Conservation (phyloP, 192 early-diverging fungal genomes). For the Gorgonomyces haynaldii region DNA sequence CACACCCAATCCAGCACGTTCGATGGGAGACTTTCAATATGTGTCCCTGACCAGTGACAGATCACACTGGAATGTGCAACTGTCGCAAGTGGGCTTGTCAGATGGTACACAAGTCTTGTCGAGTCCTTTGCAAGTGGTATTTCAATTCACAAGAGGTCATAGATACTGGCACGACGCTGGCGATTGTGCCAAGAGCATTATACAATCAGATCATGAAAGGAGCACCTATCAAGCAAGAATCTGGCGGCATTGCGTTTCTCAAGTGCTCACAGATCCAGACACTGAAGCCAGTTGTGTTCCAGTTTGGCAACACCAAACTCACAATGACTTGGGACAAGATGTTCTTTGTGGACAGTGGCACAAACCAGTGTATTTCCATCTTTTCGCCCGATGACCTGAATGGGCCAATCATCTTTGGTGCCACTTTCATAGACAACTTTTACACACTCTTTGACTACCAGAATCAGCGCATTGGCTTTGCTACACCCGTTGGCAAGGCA, state of each 20-base stretch:
- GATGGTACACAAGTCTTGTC: no score
- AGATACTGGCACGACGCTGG: conserved; percentile 2
- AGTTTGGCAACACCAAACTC: neutral
- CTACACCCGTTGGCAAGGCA: neutral
- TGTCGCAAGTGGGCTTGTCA: neutral
- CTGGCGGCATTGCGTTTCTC: no score
- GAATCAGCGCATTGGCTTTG: neutral
- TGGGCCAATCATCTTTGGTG: conserved; percentile 2
- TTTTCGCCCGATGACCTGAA: neutral
- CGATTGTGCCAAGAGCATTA: neutral
- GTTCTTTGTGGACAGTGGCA: neutral
- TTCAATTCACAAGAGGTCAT: no score
- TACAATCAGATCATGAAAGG: neutral
- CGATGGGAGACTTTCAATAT: neutral
- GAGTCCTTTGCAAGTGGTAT: no score
- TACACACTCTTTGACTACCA: conserved; percentile 10
- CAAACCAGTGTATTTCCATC: neutral
- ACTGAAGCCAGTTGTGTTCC: neutral
- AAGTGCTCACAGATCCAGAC: neutral
- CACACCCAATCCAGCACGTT: neutral
- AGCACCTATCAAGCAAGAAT: neutral
- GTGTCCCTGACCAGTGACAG: neutral
- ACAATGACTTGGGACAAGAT: conserved; percentile 2
- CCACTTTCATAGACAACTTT: conserved; percentile 3
- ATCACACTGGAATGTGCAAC: neutral